phyloP scores from a whole-genome alignment of 768 basidiomycete species.

The Baorangia bicolor region DNA sequence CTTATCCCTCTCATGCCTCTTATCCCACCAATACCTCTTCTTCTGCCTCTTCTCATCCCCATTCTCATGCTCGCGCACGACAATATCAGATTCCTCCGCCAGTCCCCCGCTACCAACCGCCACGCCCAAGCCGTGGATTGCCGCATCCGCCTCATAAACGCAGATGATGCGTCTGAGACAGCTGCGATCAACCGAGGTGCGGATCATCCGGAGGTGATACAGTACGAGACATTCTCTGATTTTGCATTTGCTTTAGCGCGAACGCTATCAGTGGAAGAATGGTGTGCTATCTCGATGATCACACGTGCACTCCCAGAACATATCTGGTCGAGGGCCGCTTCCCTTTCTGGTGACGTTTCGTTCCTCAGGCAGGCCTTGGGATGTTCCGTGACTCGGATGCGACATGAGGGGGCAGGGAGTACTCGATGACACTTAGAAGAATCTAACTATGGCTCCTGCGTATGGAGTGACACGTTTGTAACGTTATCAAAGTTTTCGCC shows the following conservation, averaged over 20 bases:
- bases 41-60: not conserved
- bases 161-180: constrained; percentile 12
- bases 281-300: constrained; percentile 24
- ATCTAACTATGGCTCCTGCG: not conserved
- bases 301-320: constrained; percentile 14
- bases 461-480: not conserved
- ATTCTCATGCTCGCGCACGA: not conserved
- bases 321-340: constrained; percentile 11
- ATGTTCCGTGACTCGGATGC: not conserved
- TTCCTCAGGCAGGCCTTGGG: constrained; percentile 14
- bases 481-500: not conserved
- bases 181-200: constrained; percentile 23
- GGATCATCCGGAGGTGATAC: constrained; percentile 28
- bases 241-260: constrained; percentile 20
- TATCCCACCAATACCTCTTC: constrained; percentile 15
- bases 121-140: constrained; percentile 6
- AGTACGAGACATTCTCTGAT: constrained; percentile 21
- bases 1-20: constrained; percentile 23
- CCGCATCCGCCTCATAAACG: constrained; percentile 6
- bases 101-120: constrained; percentile 22
- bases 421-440: not conserved
- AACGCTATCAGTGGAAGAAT: constrained; percentile 22
- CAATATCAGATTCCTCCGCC: not conserved
- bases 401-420: not conserved
- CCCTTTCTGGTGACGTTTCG: constrained; percentile 10